Percentiles rank a stretch among this genome's conserved stretches.
phyloP scores from a whole-genome alignment of 345 rosid species.

The Camelina hispida region DNA sequence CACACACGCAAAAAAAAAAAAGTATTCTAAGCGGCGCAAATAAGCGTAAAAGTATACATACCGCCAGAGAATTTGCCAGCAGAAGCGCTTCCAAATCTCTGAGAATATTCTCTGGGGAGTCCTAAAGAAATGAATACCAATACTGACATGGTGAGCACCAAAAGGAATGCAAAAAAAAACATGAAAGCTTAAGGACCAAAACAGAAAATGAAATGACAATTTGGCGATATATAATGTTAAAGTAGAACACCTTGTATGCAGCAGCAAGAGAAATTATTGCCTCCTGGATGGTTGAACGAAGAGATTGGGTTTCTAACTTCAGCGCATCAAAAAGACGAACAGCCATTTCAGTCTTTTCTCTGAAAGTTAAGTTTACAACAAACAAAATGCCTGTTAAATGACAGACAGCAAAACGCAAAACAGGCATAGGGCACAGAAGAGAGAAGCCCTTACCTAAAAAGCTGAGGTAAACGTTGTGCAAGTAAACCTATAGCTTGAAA shows the following conservation, averaged over 20 bases:
- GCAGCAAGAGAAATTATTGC: slow-evolving; percentile 77
- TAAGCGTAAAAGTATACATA: slow-evolving; percentile 37
- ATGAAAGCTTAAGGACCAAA: slow-evolving; percentile 11
- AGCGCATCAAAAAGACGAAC: slow-evolving; percentile 86
- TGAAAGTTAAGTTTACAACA: slow-evolving; percentile 40
- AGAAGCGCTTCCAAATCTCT: slow-evolving; percentile 77
- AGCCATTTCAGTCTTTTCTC: slow-evolving; percentile 93
- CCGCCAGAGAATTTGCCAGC: slow-evolving; percentile 74
- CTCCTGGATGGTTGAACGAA: slow-evolving; percentile 82
- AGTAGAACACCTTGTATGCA: slow-evolving; percentile 75
- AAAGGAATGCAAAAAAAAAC: slow-evolving; percentile 6
- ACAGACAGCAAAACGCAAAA: slow-evolving; percentile 34
- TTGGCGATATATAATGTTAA: slow-evolving; percentile 7
- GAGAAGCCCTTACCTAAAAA: slow-evolving; percentile 70
- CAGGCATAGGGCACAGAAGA: slow-evolving; percentile 28
- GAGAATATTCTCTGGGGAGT: slow-evolving; percentile 64
- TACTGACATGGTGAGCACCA: slow-evolving; percentile 25
- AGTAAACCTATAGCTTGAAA: slow-evolving; percentile 95
- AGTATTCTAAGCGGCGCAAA: slow-evolving; percentile 3
- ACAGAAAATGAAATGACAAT: slow-evolving; percentile 17
- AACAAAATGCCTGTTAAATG: slow-evolving; percentile 27
- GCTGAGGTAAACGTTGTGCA: slow-evolving; percentile 88
- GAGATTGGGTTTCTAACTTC: slow-evolving; percentile 73
- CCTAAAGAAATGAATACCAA: slow-evolving; percentile 51
- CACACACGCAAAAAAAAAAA: not conserved